Evolutionary conservation across 495 filamentous ascomycete species (phyloP), one percentile per base, ranked within the genome.

Genomic region (Aspergillus cristatus): DNA sequence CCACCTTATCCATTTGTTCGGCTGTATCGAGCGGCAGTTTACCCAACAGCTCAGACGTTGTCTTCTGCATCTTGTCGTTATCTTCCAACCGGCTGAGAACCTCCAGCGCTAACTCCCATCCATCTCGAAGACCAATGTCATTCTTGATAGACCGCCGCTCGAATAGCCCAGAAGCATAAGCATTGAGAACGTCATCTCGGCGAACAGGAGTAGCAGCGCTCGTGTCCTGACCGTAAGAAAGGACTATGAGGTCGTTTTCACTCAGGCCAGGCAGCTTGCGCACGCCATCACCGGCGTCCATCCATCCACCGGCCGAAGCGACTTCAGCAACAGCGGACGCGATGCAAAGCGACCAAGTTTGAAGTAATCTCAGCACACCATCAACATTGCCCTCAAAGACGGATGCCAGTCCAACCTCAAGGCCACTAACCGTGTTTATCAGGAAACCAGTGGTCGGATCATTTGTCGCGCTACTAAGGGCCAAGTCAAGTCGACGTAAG

Each of bases 91-190:
- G 74, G 26, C 76, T 78, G 20, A 93, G 61, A 11, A 91, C 70
- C 31, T 84, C 74, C 37, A 94, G 72, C 1, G 85, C 80, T 40
- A 94, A 58, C 57, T 96, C 82, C 89, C 89, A 96, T 8, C 88
- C 88, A 37, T 84, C 79, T 11, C 74, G 63, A 30, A 48, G 38
- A 7, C 60, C 53, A 36, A 62, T 58, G 37, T 58, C 50, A 37
- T 60, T 53, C 33, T 62, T 48, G 28, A 71, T 47, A 5, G 45
- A 49, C 5, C 70, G 62, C 35, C 71, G 70, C 5, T 57, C 50
- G 40, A 66, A 63, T 11, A 82, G 45, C 1, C 57, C 55, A 11
- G 66, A 58, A 1, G 86, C 82, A 60, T 94, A 94, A 28, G 71
- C 64, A n/a, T 72, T 69, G 7, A 94, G 63, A 12, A 87, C 72